Conservation (phyloP, 1,284 basidiomycete species). For the Papiliotrema laurentii region DNA sequence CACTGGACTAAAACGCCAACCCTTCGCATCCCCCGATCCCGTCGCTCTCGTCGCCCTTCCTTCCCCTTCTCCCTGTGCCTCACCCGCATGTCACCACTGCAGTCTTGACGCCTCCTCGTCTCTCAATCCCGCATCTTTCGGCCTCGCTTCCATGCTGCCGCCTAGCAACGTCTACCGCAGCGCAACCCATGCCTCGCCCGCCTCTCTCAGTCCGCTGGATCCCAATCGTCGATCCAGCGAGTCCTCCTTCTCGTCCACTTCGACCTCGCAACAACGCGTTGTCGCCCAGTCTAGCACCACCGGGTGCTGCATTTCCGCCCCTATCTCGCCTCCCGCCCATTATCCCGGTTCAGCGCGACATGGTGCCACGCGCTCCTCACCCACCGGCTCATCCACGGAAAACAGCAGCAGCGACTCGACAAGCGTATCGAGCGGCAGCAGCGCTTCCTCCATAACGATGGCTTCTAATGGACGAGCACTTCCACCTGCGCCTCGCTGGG, state of each 20-base stretch:
- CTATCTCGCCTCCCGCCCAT: slow-evolving; percentile 28
- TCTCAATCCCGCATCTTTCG: slow-evolving; percentile 8
- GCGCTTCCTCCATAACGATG: neutral
- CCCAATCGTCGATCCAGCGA: neutral
- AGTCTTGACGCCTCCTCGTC: no score
- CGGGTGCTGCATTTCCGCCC: slow-evolving; percentile 37
- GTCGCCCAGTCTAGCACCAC: slow-evolving; percentile 23
- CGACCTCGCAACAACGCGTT: neutral
- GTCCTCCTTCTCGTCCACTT: neutral
- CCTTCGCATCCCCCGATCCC: no score
- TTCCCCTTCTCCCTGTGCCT: no score
- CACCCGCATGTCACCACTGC: no score
- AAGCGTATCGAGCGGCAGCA: slow-evolving; percentile 1
- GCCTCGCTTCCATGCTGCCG: slow-evolving; percentile 2
- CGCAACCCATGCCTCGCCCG: neutral
- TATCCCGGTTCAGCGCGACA: slow-evolving; percentile 23
- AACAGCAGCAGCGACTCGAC: slow-evolving; percentile 7
- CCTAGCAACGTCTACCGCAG: neutral
- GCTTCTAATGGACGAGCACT: neutral
- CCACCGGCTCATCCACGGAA: slow-evolving; percentile 11
- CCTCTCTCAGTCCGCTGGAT: neutral
- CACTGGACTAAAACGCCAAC: no score
- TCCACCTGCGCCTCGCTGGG: slow-evolving; percentile 36
- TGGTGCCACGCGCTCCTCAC: slow-evolving; percentile 9
- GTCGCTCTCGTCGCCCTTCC: no score